Base-by-base conservation (phyloP, 768 basidiomycete species). In the Boletus subcaerulescens region DNA sequence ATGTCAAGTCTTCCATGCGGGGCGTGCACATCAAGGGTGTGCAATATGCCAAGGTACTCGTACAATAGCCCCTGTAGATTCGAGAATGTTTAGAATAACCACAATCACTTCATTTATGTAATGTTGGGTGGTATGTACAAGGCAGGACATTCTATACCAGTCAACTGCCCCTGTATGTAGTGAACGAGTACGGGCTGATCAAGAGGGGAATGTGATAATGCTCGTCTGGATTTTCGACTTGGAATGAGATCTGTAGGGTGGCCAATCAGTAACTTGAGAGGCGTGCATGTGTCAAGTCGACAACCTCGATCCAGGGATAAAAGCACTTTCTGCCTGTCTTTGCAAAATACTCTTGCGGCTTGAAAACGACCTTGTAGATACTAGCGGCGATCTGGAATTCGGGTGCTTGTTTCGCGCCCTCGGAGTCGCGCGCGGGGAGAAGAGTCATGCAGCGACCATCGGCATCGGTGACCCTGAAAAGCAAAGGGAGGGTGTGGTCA, bases 161-260 rank as follows among this genome's bases (percentile, higher is more conserved):
- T 69, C 63, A 92, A 71, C 91, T 95, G n/a, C 94, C 94, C 58
- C 92, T 78, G 67, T 96, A 97, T 7, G 94, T 95, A 14, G 93
- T 94, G 69, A 85, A 97, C 4, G 89, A 89, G 71, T 87, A 93
- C 5, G 93, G 93, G 68, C 91, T 95, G 65, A 96, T 86, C 14
- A 97, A 72, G n/a, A 97, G 76, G 0, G 94, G 94, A 49, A 97
- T 85, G 61, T 97, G 94, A 67, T 94, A 87, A 63, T 96, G 93
- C 63, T 95, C 89, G 48, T 80, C 69, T 8, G 91, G 85, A 56
- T 85, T 80, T 43, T 78, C 74, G 47, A 94, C 80, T 22, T 76
- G 75, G 70, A 97, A 97, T 2, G 84, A 80, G 59, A 97, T 89
- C 93, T 92, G 57, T 14, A 38, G 61, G 36, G 47, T 40, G n/a